Conservation (phyloP, 805 yeast genomes). For the Pichia californica region DNA sequence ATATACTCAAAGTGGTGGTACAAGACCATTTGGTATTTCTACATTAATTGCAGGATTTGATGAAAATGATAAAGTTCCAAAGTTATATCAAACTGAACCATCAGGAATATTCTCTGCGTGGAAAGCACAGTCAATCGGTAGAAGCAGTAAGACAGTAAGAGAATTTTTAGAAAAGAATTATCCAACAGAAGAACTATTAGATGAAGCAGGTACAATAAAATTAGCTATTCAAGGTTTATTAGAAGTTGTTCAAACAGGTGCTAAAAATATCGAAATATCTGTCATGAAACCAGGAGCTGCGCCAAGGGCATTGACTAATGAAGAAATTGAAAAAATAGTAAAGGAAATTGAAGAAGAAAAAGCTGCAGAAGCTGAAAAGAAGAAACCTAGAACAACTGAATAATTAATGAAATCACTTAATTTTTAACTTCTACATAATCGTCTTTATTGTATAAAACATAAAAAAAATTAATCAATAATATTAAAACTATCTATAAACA, state of each 20-base stretch:
- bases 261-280: conserved; percentile 90
- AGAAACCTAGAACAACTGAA: conserved; percentile 37
- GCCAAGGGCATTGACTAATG: conserved; percentile 56
- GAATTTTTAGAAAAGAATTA: conserved; percentile 92
- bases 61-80: conserved; percentile 72
- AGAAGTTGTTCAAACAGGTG: conserved; percentile 97
- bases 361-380: conserved; percentile 74
- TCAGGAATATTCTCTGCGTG: conserved; percentile 96
- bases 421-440: too few species aligned
- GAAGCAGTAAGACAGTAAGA: conserved; percentile 89
- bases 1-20: conserved; percentile 98
- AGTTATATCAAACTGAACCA: conserved; percentile 91
- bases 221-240: conserved; percentile 80
- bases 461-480: background rate
- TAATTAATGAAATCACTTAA: too few species aligned
- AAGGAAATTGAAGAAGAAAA: conserved; percentile 83
- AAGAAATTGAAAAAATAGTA: conserved; percentile 68
- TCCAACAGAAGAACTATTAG: conserved; percentile 28
- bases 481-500: background rate
- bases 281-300: conserved; percentile 67
- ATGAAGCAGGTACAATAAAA: conserved; percentile 65
- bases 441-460: background rate
- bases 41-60: conserved; percentile 96
- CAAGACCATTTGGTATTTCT: conserved; percentile 94
- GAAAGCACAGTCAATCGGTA: conserved; percentile 97